These are phyloP conservation scores for Cercospora canescens DNA, from an alignment of 2,329 filamentous ascomycete genomes.

Conservation along the genomic window DNA sequence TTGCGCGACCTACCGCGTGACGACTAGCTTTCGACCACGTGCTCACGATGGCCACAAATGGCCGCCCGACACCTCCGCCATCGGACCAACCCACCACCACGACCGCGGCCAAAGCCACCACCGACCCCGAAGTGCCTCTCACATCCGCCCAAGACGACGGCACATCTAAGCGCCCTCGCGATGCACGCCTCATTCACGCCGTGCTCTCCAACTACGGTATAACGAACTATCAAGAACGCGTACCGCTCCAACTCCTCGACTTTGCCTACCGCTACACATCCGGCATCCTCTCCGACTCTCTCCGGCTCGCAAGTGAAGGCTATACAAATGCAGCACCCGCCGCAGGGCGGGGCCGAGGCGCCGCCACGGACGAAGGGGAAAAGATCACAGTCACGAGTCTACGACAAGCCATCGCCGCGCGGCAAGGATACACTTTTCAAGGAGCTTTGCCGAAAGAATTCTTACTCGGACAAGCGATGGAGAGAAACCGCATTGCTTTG, in stretches of 20 bases:
- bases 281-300: slow-evolving; percentile 67
- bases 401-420: slow-evolving; percentile 69
- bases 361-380: slow-evolving; percentile 45
- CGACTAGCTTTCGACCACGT: background rate
- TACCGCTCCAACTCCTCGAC: slow-evolving; percentile 79
- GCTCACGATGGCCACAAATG: slow-evolving; percentile 27
- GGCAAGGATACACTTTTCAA: slow-evolving; percentile 70
- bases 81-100: slow-evolving; percentile 27
- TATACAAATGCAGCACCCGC: slow-evolving; percentile 50
- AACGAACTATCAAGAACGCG: slow-evolving; percentile 76
- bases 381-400: slow-evolving; percentile 66
- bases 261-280: slow-evolving; percentile 83
- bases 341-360: slow-evolving; percentile 25
- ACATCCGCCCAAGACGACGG: slow-evolving; percentile 38
- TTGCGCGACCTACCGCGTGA: background rate
- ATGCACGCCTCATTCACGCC: slow-evolving; percentile 76
- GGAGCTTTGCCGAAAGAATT: slow-evolving; percentile 70
- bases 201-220: slow-evolving; percentile 78
- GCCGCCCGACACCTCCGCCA: slow-evolving; percentile 33
- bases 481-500: slow-evolving; percentile 67
- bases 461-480: slow-evolving; percentile 70
- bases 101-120: slow-evolving; percentile 14
- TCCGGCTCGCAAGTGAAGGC: slow-evolving; percentile 68
- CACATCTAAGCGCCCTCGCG: slow-evolving; percentile 63
- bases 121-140: slow-evolving; percentile 32